Conservation (phyloP, 2,329 filamentous ascomycete genomes). For the Colletotrichum melonis region DNA sequence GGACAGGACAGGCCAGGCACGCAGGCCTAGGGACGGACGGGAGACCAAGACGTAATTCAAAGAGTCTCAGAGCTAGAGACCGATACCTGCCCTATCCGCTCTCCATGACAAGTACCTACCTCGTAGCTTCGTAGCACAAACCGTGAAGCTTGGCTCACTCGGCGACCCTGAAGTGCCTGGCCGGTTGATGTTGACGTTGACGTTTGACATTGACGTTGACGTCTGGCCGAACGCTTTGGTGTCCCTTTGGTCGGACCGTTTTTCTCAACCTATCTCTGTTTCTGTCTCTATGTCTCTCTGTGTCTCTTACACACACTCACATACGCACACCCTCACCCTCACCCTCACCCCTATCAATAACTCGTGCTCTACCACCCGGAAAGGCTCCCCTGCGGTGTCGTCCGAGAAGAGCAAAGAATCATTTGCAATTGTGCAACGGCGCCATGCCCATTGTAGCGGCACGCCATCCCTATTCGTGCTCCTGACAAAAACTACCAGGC, state of each 20-base stretch:
- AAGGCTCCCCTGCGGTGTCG: conserved; percentile 1
- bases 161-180: neutral
- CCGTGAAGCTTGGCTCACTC: conserved; percentile 14
- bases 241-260: neutral
- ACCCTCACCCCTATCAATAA: neutral
- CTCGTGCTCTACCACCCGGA: neutral
- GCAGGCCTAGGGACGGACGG: neutral
- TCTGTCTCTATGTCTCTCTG: no score
- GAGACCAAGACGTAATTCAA: neutral
- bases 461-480: conserved; percentile 16
- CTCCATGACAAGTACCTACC: neutral
- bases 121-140: neutral
- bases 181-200: conserved; percentile 10
- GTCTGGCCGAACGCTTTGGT: conserved; percentile 11
- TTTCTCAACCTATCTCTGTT: no score
- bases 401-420: conserved; percentile 11
- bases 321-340: no score
- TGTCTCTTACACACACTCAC: no score
- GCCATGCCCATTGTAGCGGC: neutral
- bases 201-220: conserved; percentile 4
- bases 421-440: neutral
- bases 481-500: neutral
- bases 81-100: neutral
- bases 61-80: neutral
- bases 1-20: no score